phyloP scores from a whole-genome alignment of 352 stramenopile species.

The Globisporangium paddicum region DNA sequence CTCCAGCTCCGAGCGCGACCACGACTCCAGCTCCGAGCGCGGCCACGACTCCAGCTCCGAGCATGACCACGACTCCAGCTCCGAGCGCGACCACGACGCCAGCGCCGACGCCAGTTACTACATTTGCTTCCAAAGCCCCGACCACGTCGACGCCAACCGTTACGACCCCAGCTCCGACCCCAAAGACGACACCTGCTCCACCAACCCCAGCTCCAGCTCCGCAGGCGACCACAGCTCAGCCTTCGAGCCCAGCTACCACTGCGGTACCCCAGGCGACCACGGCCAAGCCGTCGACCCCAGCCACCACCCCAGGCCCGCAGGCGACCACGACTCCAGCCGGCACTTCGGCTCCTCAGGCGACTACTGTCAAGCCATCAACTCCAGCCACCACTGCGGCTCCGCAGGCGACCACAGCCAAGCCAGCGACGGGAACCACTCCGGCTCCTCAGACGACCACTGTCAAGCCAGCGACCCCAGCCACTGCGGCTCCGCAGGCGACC shows the following conservation, averaged over 20 bases:
- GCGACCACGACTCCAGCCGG: background rate
- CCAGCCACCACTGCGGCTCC: background rate
- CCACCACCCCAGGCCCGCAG: background rate
- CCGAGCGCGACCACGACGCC: slow-evolving; percentile 5
- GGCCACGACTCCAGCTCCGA: no score
- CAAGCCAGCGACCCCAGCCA: background rate
- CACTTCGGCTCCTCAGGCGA: background rate
- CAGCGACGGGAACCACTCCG: background rate
- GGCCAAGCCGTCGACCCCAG: background rate
- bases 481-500: background rate
- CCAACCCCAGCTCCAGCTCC: slow-evolving; percentile 2
- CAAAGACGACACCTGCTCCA: background rate
- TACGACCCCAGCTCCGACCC: background rate
- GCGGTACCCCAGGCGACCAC: background rate
- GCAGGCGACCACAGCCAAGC: background rate
- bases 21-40: no score
- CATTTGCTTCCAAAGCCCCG: slow-evolving; percentile 7
- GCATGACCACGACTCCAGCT: no score
- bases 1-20: no score
- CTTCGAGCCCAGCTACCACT: background rate
- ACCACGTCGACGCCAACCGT: background rate
- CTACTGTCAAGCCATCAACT: background rate
- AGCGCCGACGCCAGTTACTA: background rate
- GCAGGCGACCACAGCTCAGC: background rate
- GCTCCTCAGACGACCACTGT: background rate